Percentiles rank a stretch among this genome's conserved stretches.
Conservation (phyloP, 116 monocot species). For the Dioscorea cayenensis region DNA sequence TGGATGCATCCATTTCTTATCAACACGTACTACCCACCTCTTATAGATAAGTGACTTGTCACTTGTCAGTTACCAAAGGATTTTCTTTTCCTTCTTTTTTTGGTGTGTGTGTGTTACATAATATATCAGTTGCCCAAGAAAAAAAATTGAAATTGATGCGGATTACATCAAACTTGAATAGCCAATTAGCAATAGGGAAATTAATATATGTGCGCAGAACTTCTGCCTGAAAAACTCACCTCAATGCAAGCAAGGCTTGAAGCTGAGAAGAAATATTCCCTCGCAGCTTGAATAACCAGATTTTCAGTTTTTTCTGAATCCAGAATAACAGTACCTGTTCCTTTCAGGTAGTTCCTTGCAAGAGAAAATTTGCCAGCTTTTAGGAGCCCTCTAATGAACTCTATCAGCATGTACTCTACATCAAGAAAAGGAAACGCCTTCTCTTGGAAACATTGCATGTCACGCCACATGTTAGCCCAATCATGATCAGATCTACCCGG, state of each 20-base stretch:
- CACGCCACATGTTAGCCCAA: slow-evolving; percentile 88
- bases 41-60: background rate
- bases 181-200: background rate
- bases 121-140: background rate
- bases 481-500: slow-evolving; percentile 72
- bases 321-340: slow-evolving; percentile 47
- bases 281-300: slow-evolving; percentile 85
- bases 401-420: slow-evolving; percentile 70
- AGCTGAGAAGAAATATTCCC: slow-evolving; percentile 94
- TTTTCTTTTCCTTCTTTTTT: no score
- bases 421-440: slow-evolving; percentile 90
- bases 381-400: slow-evolving; percentile 83
- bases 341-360: slow-evolving; percentile 89
- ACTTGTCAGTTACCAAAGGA: background rate
- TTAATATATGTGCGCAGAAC: background rate
- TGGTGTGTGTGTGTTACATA: background rate
- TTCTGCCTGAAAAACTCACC: slow-evolving; percentile 21
- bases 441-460: slow-evolving; percentile 78
- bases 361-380: slow-evolving; percentile 95
- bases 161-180: no score
- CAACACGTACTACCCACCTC: background rate
- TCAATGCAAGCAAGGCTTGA: slow-evolving; percentile 73
- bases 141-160: no score
- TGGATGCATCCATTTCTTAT: background rate
- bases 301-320: slow-evolving; percentile 71